These are phyloP conservation scores for Russula abietina DNA, from an alignment of 768 basidiomycete species.

Conservation along the genomic window DNA sequence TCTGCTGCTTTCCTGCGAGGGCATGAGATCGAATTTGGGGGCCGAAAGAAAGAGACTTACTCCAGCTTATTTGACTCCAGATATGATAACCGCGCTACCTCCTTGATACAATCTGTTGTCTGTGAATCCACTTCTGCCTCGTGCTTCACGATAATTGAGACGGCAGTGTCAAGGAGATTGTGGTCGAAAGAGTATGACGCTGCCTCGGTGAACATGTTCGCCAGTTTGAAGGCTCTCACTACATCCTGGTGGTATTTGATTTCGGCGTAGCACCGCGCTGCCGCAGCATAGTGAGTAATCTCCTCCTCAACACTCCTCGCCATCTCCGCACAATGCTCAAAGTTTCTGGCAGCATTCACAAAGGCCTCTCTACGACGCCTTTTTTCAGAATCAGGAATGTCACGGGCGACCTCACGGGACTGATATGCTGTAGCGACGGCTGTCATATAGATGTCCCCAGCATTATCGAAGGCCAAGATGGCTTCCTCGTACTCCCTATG, in stretches of 20 bases:
- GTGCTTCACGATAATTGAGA: constrained; percentile 11
- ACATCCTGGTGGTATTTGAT: background rate
- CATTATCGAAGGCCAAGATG: constrained; percentile 8
- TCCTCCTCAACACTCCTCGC: background rate
- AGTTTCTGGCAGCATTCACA: background rate
- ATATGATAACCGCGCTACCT: constrained; percentile 9
- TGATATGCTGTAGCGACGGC: constrained; percentile 8
- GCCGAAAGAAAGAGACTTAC: constrained; percentile 1
- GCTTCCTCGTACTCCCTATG: constrained; percentile 18
- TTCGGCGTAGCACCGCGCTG: constrained; percentile 16
- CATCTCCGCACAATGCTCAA: constrained; percentile 5
- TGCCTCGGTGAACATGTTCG: constrained; percentile 9
- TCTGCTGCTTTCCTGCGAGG: constrained; percentile 39
- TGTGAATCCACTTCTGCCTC: background rate
- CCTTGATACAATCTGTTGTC: constrained; percentile 17
- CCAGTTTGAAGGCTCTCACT: constrained; percentile 8
- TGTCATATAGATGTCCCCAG: constrained; percentile 3
- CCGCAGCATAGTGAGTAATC: background rate
- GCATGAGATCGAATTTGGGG: background rate
- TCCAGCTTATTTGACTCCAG: constrained; percentile 8
- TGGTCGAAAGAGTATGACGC: constrained; percentile 19
- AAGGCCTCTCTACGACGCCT: constrained; percentile 9
- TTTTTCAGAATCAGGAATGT: background rate
- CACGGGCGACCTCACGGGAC: constrained; percentile 7
- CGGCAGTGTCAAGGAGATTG: constrained; percentile 5